Base-by-base conservation (phyloP, 163 green algal species). In the Chlamydomonas reinhardtii region DNA sequence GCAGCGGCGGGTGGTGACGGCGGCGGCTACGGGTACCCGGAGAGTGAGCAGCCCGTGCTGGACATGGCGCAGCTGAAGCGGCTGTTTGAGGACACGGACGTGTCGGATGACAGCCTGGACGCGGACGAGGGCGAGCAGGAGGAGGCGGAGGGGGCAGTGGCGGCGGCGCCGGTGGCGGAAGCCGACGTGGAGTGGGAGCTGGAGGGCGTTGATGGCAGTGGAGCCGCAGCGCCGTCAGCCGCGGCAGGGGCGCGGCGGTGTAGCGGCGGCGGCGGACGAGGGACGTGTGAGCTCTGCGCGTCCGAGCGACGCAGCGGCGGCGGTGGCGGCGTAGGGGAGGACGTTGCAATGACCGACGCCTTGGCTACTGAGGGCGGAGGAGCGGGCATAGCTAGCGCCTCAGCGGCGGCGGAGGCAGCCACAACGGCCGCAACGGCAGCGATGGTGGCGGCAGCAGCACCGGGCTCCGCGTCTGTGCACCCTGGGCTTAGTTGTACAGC, bases 1-100 rank as follows among this genome's bases (percentile, higher is more conserved):
- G 32, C 29, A 32, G 68, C 1, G 2, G 54, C 22, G 8, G 25
- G 25, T 31, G 15, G 31, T 3, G 20, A 17, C 29, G 31, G 35
- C 5, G 17, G 68, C 14, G 9, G 56, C 15, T 16, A 70, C 5
- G 48, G 59, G 31, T 31, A 70, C n/a, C 17, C 29, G 12, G 25
- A 78, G 29, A 27, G 37, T 14, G 2, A 65, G 48, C 16, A 39
- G 1, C 74, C 74, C 1, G 24, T 19, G 2, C 34, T 82, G 59
- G 74, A 82, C 59, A 27, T 82, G 56, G 8, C 5, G 59, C n/a
- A 56, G 74, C 12, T 82, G 6, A 27, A 37, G 24, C 19, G 62
- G 22, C 61, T 82, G 59, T 82, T 73, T 19, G n/a, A 14, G 52
- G 73, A 80, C 31, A 56, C 48, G 14, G 73, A 80, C 16, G 73